Percentiles rank a stretch among this genome's conserved stretches.
Evolutionary conservation across 2,329 filamentous ascomycete genomes (phyloP).

Genomic region (Leptodontidium sp.): DNA sequence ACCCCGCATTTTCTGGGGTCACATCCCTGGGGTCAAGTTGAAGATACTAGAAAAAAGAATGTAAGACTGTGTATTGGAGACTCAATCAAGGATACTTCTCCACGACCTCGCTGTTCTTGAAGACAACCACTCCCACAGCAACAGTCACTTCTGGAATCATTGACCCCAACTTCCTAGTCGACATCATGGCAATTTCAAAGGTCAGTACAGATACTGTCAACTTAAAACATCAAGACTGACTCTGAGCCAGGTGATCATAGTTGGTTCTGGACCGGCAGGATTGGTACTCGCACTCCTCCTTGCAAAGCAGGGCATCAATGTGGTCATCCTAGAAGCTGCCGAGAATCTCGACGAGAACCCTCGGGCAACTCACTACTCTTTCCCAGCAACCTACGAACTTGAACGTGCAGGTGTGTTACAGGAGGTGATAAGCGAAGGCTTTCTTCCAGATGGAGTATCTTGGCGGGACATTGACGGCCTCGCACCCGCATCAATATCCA

Average conservation of each 20-base stretch:
- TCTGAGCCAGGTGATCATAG: constrained; percentile 46
- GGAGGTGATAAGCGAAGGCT: constrained; percentile 52
- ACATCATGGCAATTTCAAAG: background rate
- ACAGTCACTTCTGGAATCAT: no score
- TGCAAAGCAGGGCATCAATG: constrained; percentile 58
- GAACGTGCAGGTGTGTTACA: constrained; percentile 64
- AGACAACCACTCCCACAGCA: no score
- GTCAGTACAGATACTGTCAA: no score
- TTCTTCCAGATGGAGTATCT: constrained; percentile 51
- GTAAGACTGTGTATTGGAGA: no score
- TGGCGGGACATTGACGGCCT: constrained; percentile 53
- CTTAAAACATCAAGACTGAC: no score
- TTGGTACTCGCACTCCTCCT: constrained; percentile 53
- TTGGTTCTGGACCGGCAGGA: constrained; percentile 52
- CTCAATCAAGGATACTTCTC: no score
- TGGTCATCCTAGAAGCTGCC: constrained; percentile 61
- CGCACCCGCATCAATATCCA: background rate
- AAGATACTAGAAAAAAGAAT: background rate
- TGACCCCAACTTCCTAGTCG: background rate
- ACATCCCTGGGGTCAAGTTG: background rate
- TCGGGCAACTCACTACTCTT: constrained; percentile 67
- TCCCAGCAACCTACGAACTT: constrained; percentile 64
- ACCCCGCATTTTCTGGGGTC: background rate
- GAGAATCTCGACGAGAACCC: constrained; percentile 63
- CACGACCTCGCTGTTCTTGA: no score